A percentile compares a stretch with the other conserved stretches of the same genome.
phyloP scores from a whole-genome alignment of 1,139 yeast genomes.

The Schwanniomyces etchellsii region DNA sequence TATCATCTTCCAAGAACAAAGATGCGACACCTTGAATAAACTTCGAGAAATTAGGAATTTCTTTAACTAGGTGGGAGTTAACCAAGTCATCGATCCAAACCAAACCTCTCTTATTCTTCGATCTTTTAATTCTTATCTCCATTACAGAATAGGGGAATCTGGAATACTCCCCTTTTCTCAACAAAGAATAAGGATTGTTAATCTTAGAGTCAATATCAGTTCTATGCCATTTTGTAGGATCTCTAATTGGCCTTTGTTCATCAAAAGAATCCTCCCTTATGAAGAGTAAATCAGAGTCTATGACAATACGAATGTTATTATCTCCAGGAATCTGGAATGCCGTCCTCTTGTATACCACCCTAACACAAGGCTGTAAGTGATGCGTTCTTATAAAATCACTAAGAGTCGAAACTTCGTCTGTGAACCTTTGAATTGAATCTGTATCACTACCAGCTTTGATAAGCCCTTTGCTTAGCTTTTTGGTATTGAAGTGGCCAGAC shows the following conservation, averaged over 20 bases:
- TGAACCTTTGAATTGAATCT: constrained; percentile 16
- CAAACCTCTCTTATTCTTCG: constrained; percentile 35
- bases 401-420: constrained; percentile 27
- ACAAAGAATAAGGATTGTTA: constrained; percentile 60
- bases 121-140: constrained; percentile 73
- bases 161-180: constrained; percentile 80
- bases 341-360: constrained; percentile 85
- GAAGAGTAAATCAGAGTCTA: constrained; percentile 82
- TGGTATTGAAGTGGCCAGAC: constrained; percentile 39
- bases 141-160: constrained; percentile 89
- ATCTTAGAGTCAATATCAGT: constrained; percentile 78
- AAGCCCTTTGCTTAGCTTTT: constrained; percentile 29
- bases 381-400: constrained; percentile 60
- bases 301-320: constrained; percentile 79
- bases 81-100: constrained; percentile 88
- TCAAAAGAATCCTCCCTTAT: constrained; percentile 91
- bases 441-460: constrained; percentile 17
- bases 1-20: constrained; percentile 83
- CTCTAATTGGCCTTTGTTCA: constrained; percentile 78
- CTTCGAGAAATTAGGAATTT: constrained; percentile 86
- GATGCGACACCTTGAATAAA: constrained; percentile 89
- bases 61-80: constrained; percentile 78
- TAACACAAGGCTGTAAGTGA: constrained; percentile 75
- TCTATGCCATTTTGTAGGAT: constrained; percentile 88
- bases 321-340: constrained; percentile 99